Evolutionary conservation across 495 filamentous ascomycete genomes (phyloP).

Genomic region (Tirmania nivea): DNA sequence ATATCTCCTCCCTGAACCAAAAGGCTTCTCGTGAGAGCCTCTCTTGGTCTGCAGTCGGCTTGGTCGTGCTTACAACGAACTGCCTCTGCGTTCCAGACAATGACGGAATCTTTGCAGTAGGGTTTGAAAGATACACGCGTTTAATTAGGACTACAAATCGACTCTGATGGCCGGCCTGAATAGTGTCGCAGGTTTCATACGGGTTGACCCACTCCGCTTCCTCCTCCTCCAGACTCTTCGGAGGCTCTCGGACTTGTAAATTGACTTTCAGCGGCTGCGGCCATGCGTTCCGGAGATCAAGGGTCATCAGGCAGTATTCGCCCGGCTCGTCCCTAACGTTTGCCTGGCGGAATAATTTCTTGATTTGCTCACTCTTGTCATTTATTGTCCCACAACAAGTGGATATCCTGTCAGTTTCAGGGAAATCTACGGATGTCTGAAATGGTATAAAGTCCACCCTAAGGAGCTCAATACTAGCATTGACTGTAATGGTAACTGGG

Average conservation of each 20-base stretch:
- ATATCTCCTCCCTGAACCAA: slow-evolving; percentile 74
- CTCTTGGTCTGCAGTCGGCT: slow-evolving; percentile 58
- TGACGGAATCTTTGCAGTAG: slow-evolving; percentile 55
- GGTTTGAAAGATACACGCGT: slow-evolving; percentile 53
- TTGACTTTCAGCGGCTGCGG: slow-evolving; percentile 47
- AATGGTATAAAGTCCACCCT: slow-evolving; percentile 63
- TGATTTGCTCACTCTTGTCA: too few relatives aligned
- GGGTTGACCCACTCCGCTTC: slow-evolving; percentile 11
- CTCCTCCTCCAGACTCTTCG: neutral
- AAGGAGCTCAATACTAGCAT: slow-evolving; percentile 62
- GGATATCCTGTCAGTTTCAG: too few relatives aligned
- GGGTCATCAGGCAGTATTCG: slow-evolving; percentile 53
- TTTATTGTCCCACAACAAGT: too few relatives aligned
- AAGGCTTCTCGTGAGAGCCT: slow-evolving; percentile 61
- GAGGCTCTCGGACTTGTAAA: slow-evolving; percentile 21
- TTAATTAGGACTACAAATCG: slow-evolving; percentile 57
- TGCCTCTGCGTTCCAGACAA: slow-evolving; percentile 62
- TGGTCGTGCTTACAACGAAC: slow-evolving; percentile 66
- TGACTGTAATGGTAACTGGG: slow-evolving; percentile 72
- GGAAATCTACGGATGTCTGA: slow-evolving; percentile 25
- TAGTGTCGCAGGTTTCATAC: slow-evolving; percentile 33
- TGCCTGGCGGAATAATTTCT: too few relatives aligned
- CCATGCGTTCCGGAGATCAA: slow-evolving; percentile 81
- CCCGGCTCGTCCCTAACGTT: slow-evolving; percentile 13
- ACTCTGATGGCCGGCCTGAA: slow-evolving; percentile 52